phyloP scores from a whole-genome alignment of 257 asterid genomes.

The Solanum rostratum region DNA sequence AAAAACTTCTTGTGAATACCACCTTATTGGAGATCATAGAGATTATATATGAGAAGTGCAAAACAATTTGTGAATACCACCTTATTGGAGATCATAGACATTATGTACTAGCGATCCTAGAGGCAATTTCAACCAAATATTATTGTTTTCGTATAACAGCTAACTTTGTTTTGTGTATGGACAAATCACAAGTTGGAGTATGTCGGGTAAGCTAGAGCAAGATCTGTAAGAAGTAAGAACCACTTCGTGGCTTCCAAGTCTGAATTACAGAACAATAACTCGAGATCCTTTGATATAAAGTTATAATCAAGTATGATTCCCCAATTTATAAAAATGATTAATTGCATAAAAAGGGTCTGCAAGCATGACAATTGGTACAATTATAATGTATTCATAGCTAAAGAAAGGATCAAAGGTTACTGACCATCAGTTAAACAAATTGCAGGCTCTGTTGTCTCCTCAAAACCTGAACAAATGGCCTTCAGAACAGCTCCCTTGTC shows the following conservation, averaged over 20 bases:
- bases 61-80: neutral
- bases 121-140: neutral
- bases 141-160: neutral
- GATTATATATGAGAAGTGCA: conserved; percentile 35
- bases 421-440: conserved; percentile 45
- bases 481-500: conserved; percentile 57
- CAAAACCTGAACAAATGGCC: conserved; percentile 58
- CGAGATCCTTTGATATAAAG: neutral
- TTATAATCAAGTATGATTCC: neutral
- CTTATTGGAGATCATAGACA: neutral
- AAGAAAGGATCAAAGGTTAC: neutral
- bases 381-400: neutral
- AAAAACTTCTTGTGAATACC: neutral
- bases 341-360: neutral
- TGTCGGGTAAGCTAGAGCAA: neutral
- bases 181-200: neutral
- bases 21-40: neutral
- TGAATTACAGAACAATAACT: neutral
- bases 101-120: neutral
- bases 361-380: neutral
- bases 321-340: neutral
- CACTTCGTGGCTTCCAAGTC: neutral
- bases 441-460: conserved; percentile 60
- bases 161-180: neutral
- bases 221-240: neutral